A percentile compares a stretch with the other conserved stretches of the same genome.
Evolutionary conservation across 192 early-diverging fungal genomes (phyloP).

Genomic region (Coemansia sp.): DNA sequence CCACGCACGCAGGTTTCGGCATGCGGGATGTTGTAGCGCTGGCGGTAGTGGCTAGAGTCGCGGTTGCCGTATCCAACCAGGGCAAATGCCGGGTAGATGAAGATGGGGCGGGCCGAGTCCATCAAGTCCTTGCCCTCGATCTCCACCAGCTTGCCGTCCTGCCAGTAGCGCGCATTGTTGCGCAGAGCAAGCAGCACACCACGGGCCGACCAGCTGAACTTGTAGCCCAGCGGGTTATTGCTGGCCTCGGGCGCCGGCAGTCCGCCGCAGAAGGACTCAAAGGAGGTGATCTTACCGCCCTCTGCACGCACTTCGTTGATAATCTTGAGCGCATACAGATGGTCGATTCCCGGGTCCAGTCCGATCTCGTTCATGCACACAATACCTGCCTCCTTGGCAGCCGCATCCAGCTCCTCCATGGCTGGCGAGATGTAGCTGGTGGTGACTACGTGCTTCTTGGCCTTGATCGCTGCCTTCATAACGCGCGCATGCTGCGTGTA

Average conservation of each 20-base stretch:
- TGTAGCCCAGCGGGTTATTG: slow-evolving; percentile 99
- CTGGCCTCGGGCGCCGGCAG: slow-evolving; percentile 94
- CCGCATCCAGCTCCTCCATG: slow-evolving; percentile 85
- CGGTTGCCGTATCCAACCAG: slow-evolving; percentile 97
- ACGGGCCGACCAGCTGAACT: slow-evolving; percentile 97
- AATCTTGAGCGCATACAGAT: slow-evolving; percentile 86
- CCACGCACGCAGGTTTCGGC: slow-evolving; percentile 91
- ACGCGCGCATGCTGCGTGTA: slow-evolving; percentile 90
- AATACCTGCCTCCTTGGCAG: slow-evolving; percentile 80
- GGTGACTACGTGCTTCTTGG: slow-evolving; percentile 93
- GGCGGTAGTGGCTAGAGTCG: slow-evolving; percentile 91
- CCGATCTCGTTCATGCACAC: slow-evolving; percentile 98
- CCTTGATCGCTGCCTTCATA: slow-evolving; percentile 85
- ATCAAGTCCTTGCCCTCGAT: slow-evolving; percentile 82
- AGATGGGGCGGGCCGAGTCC: slow-evolving; percentile 86
- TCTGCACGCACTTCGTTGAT: slow-evolving; percentile 83
- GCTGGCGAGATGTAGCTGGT: slow-evolving; percentile 95
- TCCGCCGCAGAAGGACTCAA: slow-evolving; percentile 96
- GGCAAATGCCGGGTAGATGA: slow-evolving; percentile 93
- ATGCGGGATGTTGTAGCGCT: slow-evolving; percentile 94
- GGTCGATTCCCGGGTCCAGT: slow-evolving; percentile 97
- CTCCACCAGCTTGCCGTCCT: slow-evolving; percentile 86
- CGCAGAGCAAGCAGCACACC: slow-evolving; percentile 95
- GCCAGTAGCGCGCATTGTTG: slow-evolving; percentile 88
- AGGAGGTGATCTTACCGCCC: slow-evolving; percentile 83